Percentiles rank a stretch among this genome's conserved stretches.
These are phyloP conservation scores for Lactarius vividus DNA, from an alignment of 768 basidiomycete species.

Conservation along the genomic window DNA sequence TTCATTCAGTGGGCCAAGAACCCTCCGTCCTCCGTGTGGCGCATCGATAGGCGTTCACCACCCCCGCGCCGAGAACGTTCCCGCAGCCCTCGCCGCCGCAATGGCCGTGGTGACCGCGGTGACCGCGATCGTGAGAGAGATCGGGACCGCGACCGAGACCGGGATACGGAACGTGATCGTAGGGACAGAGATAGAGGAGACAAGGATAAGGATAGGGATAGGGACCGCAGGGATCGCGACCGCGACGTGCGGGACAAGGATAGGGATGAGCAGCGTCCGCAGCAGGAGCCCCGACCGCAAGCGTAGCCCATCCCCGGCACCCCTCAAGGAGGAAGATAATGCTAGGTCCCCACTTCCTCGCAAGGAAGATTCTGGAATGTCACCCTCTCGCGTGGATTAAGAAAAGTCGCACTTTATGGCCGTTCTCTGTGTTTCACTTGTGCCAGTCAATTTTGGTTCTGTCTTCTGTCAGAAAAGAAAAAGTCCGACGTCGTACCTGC, in stretches of 20 bases:
- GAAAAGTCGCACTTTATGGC: slow-evolving; percentile 34
- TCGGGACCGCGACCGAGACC: slow-evolving; percentile 33
- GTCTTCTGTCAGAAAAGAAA: slow-evolving; percentile 1
- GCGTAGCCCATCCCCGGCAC: slow-evolving; percentile 45
- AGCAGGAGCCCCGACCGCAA: slow-evolving; percentile 49
- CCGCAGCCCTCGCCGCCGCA: slow-evolving; percentile 49
- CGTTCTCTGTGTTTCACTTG: slow-evolving; percentile 5
- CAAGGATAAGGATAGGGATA: slow-evolving; percentile 30
- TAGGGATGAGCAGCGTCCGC: slow-evolving; percentile 37
- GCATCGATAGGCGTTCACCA: slow-evolving; percentile 59
- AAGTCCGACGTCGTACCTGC: neutral
- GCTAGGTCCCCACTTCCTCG: slow-evolving; percentile 54
- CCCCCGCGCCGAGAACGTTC: slow-evolving; percentile 36
- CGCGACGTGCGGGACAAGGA: slow-evolving; percentile 40
- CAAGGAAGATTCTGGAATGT: slow-evolving; percentile 48
- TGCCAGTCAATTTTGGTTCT: slow-evolving; percentile 11
- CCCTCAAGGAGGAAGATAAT: slow-evolving; percentile 40
- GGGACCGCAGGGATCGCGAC: slow-evolving; percentile 37
- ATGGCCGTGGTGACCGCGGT: slow-evolving; percentile 30
- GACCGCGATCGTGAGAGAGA: slow-evolving; percentile 37
- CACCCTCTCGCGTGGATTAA: slow-evolving; percentile 48
- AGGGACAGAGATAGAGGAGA: slow-evolving; percentile 31
- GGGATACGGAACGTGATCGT: slow-evolving; percentile 41
- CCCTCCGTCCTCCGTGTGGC: slow-evolving; percentile 81
- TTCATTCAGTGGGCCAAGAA: slow-evolving; percentile 69